Evolutionary conservation across 1,284 basidiomycete genomes (phyloP), one percentile per base, ranked within the genome.

Genomic region (Rhizopogon parksii): DNA sequence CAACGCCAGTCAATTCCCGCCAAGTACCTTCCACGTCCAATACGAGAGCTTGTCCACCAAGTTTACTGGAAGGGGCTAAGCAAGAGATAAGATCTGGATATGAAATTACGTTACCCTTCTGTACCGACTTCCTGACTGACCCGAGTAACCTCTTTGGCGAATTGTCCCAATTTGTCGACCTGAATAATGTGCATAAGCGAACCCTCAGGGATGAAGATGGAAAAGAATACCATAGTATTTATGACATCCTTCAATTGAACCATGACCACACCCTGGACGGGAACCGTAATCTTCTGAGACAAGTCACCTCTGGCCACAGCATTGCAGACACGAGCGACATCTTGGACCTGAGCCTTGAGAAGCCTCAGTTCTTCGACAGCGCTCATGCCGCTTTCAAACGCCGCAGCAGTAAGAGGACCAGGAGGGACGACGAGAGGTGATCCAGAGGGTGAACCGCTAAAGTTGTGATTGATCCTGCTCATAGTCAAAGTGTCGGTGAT

Each of bases 231-330:
- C 91, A 98, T 97, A 40, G 88, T 87, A 65, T 98, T 98, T 75
- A 98, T 96, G 60, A 95, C 94, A 59, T 97, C 92, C 77, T 97
- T 97, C 63, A 98, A 83, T 70, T 96, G 91, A 15, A 95, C 88
- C 93, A 99, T 96, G 54, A 95, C 91, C 53, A 90, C 88, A 57
- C 95, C 95, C 68, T 97, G 91, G 5, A 97, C 95, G 30, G 88
- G 90, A 5, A 97, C 94, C 38, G 91, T 95, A 58, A 99, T 96
- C 75, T 96, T 95, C 73, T 97, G 91, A 40, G 87, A 89, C 57
- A 99, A 72, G 68, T 99, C 95, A 30, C 95, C 95, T 19, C 85
- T 79, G 0, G 95, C 95, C 57, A 99, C 95, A 17, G 95, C 95
- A 68, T 94, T 94, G 71, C 95, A 97, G 30, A 98, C 95, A 36